Evolutionary conservation across 1,284 basidiomycete species (phyloP), one percentile per base, ranked within the genome.

Genomic region (Chalciporus sp.): DNA sequence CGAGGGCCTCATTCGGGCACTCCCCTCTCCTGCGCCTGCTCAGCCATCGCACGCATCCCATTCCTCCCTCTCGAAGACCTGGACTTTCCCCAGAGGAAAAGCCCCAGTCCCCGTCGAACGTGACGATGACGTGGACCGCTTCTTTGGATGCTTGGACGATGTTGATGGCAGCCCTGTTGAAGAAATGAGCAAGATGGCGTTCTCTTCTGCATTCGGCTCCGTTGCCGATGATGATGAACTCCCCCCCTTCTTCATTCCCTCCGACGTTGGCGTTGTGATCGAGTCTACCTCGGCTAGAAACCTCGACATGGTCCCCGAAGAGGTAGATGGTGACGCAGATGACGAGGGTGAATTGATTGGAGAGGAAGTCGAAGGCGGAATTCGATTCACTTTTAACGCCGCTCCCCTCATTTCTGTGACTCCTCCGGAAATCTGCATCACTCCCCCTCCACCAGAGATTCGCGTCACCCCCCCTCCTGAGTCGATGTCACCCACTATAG

Each of bases 121-220:
- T 19, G 62, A 62, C 2, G 66, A 67, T 17, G 56, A 67, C 1
- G 68, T 76, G 9, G 88, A 91, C 63, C 79, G 74, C 31, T 91
- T 91, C 77, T 91, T 91, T 62, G 84, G 80, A 39, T 91, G 88
- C 61, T 69, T 90, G 58, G 84, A 85, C 49, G 86, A 87, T 52
- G 66, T 72, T 26, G 81, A 83, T 58, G 73, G 78, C 16, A 74
- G 78, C 5, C 81, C 81, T 35, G 56, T 66, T 23, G 75, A 78
- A 53, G 83, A 86, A 67, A 80, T 75, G 65, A 78, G 75, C 62
- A 86, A 83, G 70, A 76, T 72, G 43, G 60, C 81, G 27, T 88
- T 88, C 59, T 72, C 83, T 1, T 76, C 74, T 46, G 79, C 75
- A 3, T 77, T 83, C 59, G 73, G 72, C 71, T 78, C 60, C 63